Percentiles rank a stretch among this genome's conserved stretches.
These are phyloP conservation scores for Penicillium glabrum DNA, from an alignment of 2,329 filamentous ascomycete genomes.

Conservation along the genomic window DNA sequence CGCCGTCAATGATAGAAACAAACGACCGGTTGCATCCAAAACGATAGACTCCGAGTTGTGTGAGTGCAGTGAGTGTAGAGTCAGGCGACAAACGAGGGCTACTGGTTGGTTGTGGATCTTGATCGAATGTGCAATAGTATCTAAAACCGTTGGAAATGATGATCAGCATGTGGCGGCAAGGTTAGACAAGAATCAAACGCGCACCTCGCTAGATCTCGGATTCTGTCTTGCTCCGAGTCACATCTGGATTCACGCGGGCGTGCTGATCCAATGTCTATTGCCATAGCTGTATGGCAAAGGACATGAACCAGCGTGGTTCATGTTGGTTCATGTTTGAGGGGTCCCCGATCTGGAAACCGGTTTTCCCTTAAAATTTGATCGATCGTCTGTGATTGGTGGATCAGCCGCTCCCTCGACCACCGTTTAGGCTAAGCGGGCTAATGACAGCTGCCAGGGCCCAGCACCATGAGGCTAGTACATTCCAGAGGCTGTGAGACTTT, in stretches of 20 bases:
- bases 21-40: slow-evolving; percentile 46
- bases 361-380: neutral
- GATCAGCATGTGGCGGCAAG: neutral
- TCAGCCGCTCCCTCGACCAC: neutral
- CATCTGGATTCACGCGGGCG: neutral
- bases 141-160: neutral
- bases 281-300: neutral
- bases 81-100: neutral
- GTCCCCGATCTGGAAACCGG: neutral
- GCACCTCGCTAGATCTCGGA: neutral
- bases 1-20: slow-evolving; percentile 54
- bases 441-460: neutral
- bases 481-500: neutral
- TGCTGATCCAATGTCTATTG: neutral
- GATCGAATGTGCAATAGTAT: neutral
- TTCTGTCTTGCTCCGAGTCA: neutral
- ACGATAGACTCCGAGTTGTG: slow-evolving; percentile 50
- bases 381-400: neutral
- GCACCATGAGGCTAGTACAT: neutral
- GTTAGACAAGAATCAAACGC: neutral
- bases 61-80: slow-evolving; percentile 48
- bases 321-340: neutral
- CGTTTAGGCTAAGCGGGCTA: neutral
- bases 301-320: neutral
- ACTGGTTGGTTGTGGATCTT: neutral